phyloP scores from a whole-genome alignment of 805 yeast genomes.

The Zygosaccharomyces gambellarensis region DNA sequence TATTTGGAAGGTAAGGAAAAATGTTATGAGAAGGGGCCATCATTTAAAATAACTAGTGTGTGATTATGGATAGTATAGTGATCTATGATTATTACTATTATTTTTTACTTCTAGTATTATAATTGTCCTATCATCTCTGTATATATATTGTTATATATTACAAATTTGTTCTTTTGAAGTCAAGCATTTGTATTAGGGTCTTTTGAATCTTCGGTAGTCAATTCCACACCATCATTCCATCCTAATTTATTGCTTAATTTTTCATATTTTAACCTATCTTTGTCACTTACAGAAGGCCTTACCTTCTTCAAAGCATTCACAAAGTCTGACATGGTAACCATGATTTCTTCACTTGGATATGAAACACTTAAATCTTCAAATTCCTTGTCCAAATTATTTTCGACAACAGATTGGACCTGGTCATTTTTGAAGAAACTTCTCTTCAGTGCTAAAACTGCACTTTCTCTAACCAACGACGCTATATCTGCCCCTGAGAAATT shows the following conservation, averaged over 20 bases:
- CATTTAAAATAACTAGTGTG: constrained; percentile 17
- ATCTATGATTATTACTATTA: too few relatives aligned
- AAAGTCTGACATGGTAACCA: constrained; percentile 69
- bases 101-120: too few relatives aligned
- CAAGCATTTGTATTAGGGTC: background rate
- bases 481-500: constrained; percentile 96
- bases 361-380: constrained; percentile 39
- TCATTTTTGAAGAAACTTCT: constrained; percentile 58
- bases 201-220: constrained; percentile 15
- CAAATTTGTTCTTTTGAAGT: background rate
- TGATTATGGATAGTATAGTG: background rate
- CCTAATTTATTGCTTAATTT: constrained; percentile 68
- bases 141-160: background rate
- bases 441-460: constrained; percentile 85
- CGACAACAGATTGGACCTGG: constrained; percentile 40
- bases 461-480: constrained; percentile 86
- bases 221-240: constrained; percentile 48
- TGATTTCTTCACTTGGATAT: constrained; percentile 30
- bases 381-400: constrained; percentile 42
- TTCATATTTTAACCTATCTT: constrained; percentile 74
- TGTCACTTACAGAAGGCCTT: constrained; percentile 86
- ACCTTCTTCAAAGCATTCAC: constrained; percentile 64
- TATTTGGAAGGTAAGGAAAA: constrained; percentile 54
- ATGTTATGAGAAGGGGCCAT: constrained; percentile 46
- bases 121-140: background rate